phyloP scores from a whole-genome alignment of 2,329 filamentous ascomycete genomes.

The Fusarium abutilonis region DNA sequence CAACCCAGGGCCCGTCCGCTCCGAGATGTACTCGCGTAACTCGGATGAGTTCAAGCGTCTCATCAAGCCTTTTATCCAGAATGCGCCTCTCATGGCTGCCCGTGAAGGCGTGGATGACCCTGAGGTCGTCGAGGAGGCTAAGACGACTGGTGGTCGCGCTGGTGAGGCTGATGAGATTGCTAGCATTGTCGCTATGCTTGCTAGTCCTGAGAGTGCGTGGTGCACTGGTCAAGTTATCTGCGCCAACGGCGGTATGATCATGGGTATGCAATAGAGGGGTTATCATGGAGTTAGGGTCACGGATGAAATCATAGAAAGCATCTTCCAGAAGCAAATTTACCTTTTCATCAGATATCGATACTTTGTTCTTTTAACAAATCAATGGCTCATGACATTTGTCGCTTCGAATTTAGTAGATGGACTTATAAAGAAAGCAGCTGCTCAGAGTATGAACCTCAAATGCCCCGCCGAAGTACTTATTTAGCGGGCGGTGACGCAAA shows the following conservation, averaged over 20 bases:
- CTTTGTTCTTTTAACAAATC: neutral
- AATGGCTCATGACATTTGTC: neutral
- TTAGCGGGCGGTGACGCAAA: constrained; percentile 44
- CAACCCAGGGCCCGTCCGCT: constrained; percentile 64
- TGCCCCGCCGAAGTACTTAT: constrained; percentile 40
- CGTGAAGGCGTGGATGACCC: constrained; percentile 40
- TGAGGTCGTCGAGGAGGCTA: constrained; percentile 44
- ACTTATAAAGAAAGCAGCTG: neutral
- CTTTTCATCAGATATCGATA: neutral
- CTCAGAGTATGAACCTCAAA: neutral
- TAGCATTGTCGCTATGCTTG: constrained; percentile 41
- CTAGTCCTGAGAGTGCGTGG: constrained; percentile 43
- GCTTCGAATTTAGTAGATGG: neutral
- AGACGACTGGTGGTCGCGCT: constrained; percentile 41
- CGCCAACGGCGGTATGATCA: constrained; percentile 46
- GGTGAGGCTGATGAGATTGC: constrained; percentile 44
- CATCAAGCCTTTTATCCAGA: constrained; percentile 46
- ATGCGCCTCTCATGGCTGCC: constrained; percentile 43
- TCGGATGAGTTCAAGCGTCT: constrained; percentile 44
- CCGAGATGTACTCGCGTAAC: constrained; percentile 57
- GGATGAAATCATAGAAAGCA: constrained; percentile 15
- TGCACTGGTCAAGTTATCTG: constrained; percentile 45
- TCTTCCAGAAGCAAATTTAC: constrained; percentile 18
- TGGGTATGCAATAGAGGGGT: constrained; percentile 42
- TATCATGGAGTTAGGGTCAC: constrained; percentile 12